These are phyloP conservation scores for Vitis rotundifolia DNA, from an alignment of 164 flowering plant species.

Conservation along the genomic window DNA sequence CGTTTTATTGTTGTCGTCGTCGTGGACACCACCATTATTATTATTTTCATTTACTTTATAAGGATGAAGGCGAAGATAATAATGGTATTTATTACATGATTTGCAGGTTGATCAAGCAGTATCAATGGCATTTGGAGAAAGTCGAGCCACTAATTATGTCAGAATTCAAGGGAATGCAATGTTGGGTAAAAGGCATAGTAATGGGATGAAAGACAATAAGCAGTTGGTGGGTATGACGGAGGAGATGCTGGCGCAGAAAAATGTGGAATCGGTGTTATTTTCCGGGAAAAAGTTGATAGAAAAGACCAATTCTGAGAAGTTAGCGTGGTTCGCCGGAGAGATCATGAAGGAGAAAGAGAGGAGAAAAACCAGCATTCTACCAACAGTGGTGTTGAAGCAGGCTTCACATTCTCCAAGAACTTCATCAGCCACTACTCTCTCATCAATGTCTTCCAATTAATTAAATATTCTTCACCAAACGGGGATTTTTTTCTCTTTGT, in stretches of 20 bases:
- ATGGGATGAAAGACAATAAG: background rate
- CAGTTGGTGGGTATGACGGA: conserved; percentile 26
- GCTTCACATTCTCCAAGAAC: conserved; percentile 42
- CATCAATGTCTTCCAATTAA: conserved; percentile 30
- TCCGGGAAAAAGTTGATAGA: conserved; percentile 50
- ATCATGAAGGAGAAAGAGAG: conserved; percentile 61
- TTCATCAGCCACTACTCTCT: conserved; percentile 54
- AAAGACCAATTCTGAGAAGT: conserved; percentile 47
- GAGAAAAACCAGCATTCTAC: conserved; percentile 47
- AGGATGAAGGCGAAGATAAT: background rate
- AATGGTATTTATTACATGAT: background rate
- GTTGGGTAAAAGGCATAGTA: background rate
- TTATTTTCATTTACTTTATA: too few species aligned
- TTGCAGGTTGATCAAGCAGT: conserved; percentile 68
- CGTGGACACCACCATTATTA: background rate
- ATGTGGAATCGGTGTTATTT: conserved; percentile 58
- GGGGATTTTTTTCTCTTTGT: too few species aligned
- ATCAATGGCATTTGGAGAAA: conserved; percentile 61
- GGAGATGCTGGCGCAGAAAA: conserved; percentile 50
- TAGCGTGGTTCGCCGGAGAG: conserved; percentile 42
- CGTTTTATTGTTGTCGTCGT: background rate
- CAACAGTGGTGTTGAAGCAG: conserved; percentile 55
- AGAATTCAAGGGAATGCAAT: conserved; percentile 41
- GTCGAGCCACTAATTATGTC: conserved; percentile 41
- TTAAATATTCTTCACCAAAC: background rate